A percentile compares a stretch with the other conserved stretches of the same genome.
Evolutionary conservation across 148 eudicot species (phyloP).

Genomic region (Euryodendron excelsum): DNA sequence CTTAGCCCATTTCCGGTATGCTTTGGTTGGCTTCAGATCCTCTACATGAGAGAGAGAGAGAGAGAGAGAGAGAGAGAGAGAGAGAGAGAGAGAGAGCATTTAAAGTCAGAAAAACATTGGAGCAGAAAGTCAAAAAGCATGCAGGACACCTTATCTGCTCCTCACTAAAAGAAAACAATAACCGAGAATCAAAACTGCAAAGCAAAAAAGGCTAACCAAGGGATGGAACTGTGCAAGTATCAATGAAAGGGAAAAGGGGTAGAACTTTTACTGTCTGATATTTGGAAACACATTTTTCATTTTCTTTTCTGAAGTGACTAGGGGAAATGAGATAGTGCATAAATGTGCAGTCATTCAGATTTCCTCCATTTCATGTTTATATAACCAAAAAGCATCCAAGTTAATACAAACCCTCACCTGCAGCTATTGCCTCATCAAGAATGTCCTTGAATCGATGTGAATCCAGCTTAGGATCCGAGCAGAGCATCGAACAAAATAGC

Average conservation of each 20-base stretch:
- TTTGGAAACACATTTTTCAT: too few relatives aligned
- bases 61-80: too few relatives aligned
- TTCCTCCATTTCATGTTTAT: not conserved
- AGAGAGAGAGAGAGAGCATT: not conserved
- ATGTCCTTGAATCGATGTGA: conserved; percentile 95
- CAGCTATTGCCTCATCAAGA: conserved; percentile 81
- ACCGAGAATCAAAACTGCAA: not conserved
- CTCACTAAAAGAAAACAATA: not conserved
- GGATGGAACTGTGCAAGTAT: not conserved
- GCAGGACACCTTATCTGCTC: too few relatives aligned
- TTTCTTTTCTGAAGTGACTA: not conserved
- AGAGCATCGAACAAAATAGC: conserved; percentile 89
- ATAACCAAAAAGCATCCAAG: not conserved
- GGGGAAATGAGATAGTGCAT: too few relatives aligned
- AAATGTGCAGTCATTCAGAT: too few relatives aligned
- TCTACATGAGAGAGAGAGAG: too few relatives aligned
- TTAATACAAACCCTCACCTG: conserved; percentile 46
- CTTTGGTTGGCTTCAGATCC: conserved; percentile 67
- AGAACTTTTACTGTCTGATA: not conserved
- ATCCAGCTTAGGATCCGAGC: conserved; percentile 85
- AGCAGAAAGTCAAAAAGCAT: too few relatives aligned
- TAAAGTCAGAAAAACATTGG: not conserved
- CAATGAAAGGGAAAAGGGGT: not conserved
- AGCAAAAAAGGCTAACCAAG: not conserved
- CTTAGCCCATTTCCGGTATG: conserved; percentile 87